Evolutionary conservation across 331 rosid species (phyloP), one percentile per base, ranked within the genome.

Genomic region (Quercus tomentella): DNA sequence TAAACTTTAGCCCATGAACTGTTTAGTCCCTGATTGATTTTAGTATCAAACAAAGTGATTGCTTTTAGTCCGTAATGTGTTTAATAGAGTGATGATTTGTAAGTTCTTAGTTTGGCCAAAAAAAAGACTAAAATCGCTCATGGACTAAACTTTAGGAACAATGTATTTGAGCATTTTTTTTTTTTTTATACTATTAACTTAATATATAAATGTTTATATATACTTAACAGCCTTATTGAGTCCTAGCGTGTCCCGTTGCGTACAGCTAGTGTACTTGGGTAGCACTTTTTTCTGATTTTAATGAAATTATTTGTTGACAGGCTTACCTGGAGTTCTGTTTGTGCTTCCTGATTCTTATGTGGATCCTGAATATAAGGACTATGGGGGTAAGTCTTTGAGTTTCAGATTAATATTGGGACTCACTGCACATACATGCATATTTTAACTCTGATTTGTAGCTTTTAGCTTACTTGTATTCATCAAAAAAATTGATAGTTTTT

Each of bases 281-380:
- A 41, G 45, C 45, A 41, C 12, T 41, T 8, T 41, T 63, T 73
- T 26, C 45, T 22, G 12, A 58, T 4, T 22, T 77, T 21, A 72
- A 41, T 21, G 41, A 28, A 35, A 51, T 55, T 2, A 9, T 21
- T 22, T 51, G 14, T 69, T 55, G 11, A 56, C 70, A 92, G 98
- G 97, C 7, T 52, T 91, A 81, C 96, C 96, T 1, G 97, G 97
- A 22, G 98, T 94, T 77, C 79, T 94, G 56, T 94, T 92, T 80
- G 94, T 92, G 80, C 97, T 94, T 60, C 97, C 98, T 0, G 98
- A 94, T 78, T 94, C 97, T 0, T 94, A 94, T 73, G 97, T 94
- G 21, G 98, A 94, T 78, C 93, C 98, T 4, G 98, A 94, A 74
- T 5, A 92, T 79, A 88, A 92, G 77, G 98, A 94, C 88, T 94